Conservation (phyloP, 2,329 filamentous ascomycete genomes). For the Botrytis sinoallii region DNA sequence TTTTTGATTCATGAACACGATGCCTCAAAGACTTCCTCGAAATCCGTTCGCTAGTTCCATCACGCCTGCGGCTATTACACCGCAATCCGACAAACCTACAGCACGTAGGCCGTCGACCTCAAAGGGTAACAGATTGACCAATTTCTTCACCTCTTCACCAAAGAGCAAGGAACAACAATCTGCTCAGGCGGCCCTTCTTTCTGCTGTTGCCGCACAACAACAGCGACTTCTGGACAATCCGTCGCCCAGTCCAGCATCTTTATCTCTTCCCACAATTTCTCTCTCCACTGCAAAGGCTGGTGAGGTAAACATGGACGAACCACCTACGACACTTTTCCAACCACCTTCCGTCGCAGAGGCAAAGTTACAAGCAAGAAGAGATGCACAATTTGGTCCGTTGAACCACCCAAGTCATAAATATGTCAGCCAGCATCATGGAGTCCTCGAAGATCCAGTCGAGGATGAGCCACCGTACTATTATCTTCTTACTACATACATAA, state of each 20-base stretch:
- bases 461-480: constrained; percentile 97
- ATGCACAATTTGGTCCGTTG: constrained; percentile 90
- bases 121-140: constrained; percentile 73
- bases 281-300: constrained; percentile 81
- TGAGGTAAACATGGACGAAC: constrained; percentile 69
- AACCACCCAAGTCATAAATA: constrained; percentile 79
- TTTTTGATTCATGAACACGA: constrained; percentile 30
- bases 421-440: constrained; percentile 77
- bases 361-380: constrained; percentile 68
- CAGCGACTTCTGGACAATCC: constrained; percentile 48
- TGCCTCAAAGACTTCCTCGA: constrained; percentile 40
- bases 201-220: constrained; percentile 59
- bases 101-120: constrained; percentile 56
- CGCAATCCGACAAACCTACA: constrained; percentile 32
- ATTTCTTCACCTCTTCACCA: constrained; percentile 78
- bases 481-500: constrained; percentile 96
- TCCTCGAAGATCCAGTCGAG: constrained; percentile 78
- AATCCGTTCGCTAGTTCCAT: constrained; percentile 38
- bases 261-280: constrained; percentile 86
- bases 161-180: constrained; percentile 68
- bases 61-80: constrained; percentile 32
- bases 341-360: constrained; percentile 83
- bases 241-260: constrained; percentile 63
- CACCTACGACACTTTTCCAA: constrained; percentile 78
- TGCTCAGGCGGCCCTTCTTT: constrained; percentile 65